Conservation (phyloP, 2,329 filamentous ascomycete species). For the Nemania sp. region DNA sequence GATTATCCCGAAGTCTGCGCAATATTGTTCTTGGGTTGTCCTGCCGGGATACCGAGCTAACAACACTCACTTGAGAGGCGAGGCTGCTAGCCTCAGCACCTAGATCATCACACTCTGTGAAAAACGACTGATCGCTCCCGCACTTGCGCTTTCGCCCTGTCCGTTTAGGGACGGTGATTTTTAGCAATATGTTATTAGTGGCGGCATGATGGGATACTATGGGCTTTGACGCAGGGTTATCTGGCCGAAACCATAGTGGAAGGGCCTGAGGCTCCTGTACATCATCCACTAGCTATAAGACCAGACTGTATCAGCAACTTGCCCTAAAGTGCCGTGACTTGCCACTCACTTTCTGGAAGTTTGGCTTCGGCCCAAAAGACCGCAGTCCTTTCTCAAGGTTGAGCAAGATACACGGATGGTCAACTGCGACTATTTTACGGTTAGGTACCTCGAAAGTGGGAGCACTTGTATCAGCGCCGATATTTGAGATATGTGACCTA, state of each 20-base stretch:
- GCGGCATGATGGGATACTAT: conserved; percentile 80
- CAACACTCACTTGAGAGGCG: conserved; percentile 44
- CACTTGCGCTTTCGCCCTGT: conserved; percentile 88
- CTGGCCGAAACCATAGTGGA: conserved; percentile 81
- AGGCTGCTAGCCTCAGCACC: conserved; percentile 42
- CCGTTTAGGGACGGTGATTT: conserved; percentile 85
- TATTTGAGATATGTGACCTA: conserved; percentile 30
- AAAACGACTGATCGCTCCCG: conserved; percentile 76
- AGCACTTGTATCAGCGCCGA: conserved; percentile 42
- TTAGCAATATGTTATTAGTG: conserved; percentile 87
- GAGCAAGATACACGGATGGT: conserved; percentile 58
- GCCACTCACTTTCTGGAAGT: conserved; percentile 54
- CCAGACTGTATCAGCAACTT: conserved; percentile 25
- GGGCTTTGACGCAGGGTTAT: conserved; percentile 82
- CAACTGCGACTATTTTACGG: conserved; percentile 56
- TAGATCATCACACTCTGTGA: conserved; percentile 56
- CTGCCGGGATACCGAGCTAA: conserved; percentile 59
- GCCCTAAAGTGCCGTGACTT: neutral
- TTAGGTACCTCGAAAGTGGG: conserved; percentile 55
- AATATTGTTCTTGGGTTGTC: conserved; percentile 69
- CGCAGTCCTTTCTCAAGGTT: conserved; percentile 57
- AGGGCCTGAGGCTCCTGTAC: conserved; percentile 60
- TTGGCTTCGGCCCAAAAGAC: conserved; percentile 55
- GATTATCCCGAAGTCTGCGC: conserved; percentile 77
- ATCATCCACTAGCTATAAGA: conserved; percentile 46